Percentiles rank a stretch among this genome's conserved stretches.
Conservation (phyloP, 352 stramenopile species). For the Aphanomyces stellatus region DNA sequence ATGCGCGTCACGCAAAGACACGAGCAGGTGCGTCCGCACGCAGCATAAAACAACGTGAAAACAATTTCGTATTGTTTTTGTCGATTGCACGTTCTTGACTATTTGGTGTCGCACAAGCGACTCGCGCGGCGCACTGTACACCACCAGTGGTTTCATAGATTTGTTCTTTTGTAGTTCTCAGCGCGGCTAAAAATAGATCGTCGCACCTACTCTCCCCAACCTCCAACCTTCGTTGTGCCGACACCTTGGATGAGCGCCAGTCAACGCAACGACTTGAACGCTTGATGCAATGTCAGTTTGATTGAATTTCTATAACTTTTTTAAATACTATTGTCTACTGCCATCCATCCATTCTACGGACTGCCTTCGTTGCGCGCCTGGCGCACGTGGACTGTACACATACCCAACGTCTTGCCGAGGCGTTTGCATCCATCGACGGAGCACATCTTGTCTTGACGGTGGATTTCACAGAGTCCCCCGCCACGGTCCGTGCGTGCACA, state of each 20-base stretch:
- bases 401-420: constrained; percentile 73
- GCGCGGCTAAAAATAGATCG: background rate
- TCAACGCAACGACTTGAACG: background rate
- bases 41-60: too few relatives aligned
- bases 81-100: too few relatives aligned
- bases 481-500: constrained; percentile 39
- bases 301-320: too few relatives aligned
- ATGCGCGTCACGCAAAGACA: too few relatives aligned
- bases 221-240: background rate
- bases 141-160: too few relatives aligned
- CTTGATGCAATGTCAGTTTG: too few relatives aligned
- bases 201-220: background rate
- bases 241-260: constrained; percentile 27
- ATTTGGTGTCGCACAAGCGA: too few relatives aligned
- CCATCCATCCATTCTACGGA: constrained; percentile 50
- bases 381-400: constrained; percentile 85
- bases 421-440: constrained; percentile 72
- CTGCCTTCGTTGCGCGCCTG: constrained; percentile 21
- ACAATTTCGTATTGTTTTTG: too few relatives aligned
- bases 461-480: constrained; percentile 33
- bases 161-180: too few relatives aligned
- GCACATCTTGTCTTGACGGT: constrained; percentile 74
- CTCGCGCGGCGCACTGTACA: too few relatives aligned
- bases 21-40: too few relatives aligned
- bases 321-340: background rate